phyloP scores from a whole-genome alignment of 2,329 filamentous ascomycete species.

The Trematosphaeria pertusa region DNA sequence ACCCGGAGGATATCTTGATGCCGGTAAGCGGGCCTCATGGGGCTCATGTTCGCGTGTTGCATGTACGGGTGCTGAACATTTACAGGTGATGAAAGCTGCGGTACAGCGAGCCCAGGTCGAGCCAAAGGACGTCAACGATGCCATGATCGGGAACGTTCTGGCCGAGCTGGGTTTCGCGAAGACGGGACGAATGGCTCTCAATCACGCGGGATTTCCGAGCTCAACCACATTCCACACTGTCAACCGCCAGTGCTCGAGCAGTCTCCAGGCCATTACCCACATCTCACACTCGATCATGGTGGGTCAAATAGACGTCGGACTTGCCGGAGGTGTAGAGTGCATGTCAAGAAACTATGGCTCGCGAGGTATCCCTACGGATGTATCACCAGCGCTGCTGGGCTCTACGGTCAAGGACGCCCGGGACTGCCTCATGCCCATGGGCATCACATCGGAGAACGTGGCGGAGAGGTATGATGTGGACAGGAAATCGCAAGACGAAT shows the following conservation, averaged over 20 bases:
- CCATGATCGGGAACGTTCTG: slow-evolving; percentile 72
- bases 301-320: slow-evolving; percentile 83
- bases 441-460: slow-evolving; percentile 97
- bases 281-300: slow-evolving; percentile 84
- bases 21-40: slow-evolving; percentile 53
- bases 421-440: slow-evolving; percentile 95
- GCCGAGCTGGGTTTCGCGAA: slow-evolving; percentile 86
- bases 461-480: slow-evolving; percentile 84
- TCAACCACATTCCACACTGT: slow-evolving; percentile 80
- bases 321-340: slow-evolving; percentile 86
- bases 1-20: slow-evolving; percentile 81
- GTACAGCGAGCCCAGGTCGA: slow-evolving; percentile 37
- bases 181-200: slow-evolving; percentile 84
- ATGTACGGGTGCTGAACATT: slow-evolving; percentile 73
- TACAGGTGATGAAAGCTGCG: slow-evolving; percentile 73
- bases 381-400: slow-evolving; percentile 78
- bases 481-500: slow-evolving; percentile 81
- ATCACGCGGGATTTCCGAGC: slow-evolving; percentile 91
- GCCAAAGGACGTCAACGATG: slow-evolving; percentile 32
- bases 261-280: slow-evolving; percentile 91
- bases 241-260: slow-evolving; percentile 97
- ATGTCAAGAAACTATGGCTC: slow-evolving; percentile 89
- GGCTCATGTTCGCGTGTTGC: no score
- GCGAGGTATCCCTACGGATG: slow-evolving; percentile 71
- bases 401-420: slow-evolving; percentile 75